Conservation (phyloP, 805 yeast genomes). For the Sugiyamaella lignohabitans region DNA sequence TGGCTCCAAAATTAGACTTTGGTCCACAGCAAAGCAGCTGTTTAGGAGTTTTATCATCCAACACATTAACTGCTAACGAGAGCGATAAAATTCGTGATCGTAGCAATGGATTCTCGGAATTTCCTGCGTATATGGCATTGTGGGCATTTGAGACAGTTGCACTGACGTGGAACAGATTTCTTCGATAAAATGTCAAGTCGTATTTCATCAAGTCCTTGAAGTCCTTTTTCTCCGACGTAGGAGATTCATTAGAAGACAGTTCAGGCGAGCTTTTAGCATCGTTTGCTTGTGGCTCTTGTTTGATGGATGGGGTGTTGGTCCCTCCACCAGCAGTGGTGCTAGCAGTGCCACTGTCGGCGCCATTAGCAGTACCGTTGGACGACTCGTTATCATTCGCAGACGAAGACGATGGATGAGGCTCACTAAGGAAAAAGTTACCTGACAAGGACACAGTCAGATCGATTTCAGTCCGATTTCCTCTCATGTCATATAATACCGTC, state of each 20-base stretch:
- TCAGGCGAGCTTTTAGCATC: conserved; percentile 1
- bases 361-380: neutral
- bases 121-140: conserved; percentile 24
- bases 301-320: neutral
- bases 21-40: conserved; percentile 22
- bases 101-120: conserved; percentile 15
- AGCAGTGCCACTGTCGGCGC: neutral
- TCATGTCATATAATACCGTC: conserved; percentile 17
- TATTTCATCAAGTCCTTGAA: conserved; percentile 12
- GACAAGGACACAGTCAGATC: conserved; percentile 15
- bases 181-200: conserved; percentile 25
- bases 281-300: neutral
- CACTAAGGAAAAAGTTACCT: conserved; percentile 23
- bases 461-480: conserved; percentile 19
- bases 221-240: neutral
- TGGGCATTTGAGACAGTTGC: conserved; percentile 24
- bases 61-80: conserved; percentile 22
- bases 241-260: neutral
- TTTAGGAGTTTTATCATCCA: conserved; percentile 19
- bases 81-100: conserved; percentile 22
- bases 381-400: neutral
- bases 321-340: neutral
- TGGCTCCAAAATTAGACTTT: conserved; percentile 9
- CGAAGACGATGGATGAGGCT: conserved; percentile 10
- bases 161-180: conserved; percentile 25